Evolutionary conservation across 2,329 filamentous ascomycete species (phyloP), one percentile per base, ranked within the genome.

Genomic region (Clarireedia sp.): DNA sequence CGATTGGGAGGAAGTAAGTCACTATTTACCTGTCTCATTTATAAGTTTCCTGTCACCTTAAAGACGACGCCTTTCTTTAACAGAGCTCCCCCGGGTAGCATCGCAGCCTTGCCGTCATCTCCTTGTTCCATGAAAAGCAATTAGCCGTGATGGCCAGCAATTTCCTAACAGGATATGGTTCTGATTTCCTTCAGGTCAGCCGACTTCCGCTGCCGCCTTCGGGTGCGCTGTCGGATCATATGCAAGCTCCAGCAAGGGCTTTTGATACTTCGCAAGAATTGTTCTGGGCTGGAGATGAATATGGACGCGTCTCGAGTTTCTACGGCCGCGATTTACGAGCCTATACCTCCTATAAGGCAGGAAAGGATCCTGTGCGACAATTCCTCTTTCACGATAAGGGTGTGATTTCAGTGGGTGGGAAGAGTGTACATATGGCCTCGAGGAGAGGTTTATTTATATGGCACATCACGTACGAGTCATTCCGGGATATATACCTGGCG

Each of bases 261-360:
- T 99, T 99, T 72, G 94, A 99, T 71, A 87, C 86, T 56, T 78
- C 80, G 40, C 87, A 96, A 70, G 94, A 99, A 71, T 79, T 99
- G 37, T 74, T 99, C 52, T 99, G 95, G 94, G 83, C 85, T 3
- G 95, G 91, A 47, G 95, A 94, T 71, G 89, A 94, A 74, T 89
- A 59, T 48, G 94, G 94, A 59, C 85, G 90, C 62, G 83, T 97
- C 48, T 87, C 84, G 45, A 96, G 92, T 10, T 96, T 95, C 72
- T 89, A 89, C 71, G 87, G 90, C 52, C 82, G 83, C 52, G 89
- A 96, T 59, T 78, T 97, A 48, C 87, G 92, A 67, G 81, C 83
- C 67, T 96, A 99, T 71, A 96, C 91, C 4, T 95, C 92, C 38
- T 92, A 94, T 71, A 86, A 86, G 68, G 89, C 79, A 5, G 72